phyloP scores from a whole-genome alignment of 441 rosid genomes.

The Flueggea neowawraea region DNA sequence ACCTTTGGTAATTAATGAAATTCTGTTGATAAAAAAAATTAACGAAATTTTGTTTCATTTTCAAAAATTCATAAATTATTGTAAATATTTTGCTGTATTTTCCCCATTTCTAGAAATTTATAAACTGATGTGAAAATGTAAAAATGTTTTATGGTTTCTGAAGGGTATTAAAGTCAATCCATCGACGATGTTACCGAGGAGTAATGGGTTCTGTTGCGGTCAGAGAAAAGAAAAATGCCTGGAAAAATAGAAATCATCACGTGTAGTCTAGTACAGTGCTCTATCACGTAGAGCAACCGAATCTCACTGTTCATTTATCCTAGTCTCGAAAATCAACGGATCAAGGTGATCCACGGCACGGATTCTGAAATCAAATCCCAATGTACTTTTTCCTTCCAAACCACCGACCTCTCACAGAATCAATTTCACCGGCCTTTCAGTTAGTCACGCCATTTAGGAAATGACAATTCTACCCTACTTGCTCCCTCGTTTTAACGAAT shows the following conservation, averaged over 20 bases:
- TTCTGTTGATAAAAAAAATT: no score
- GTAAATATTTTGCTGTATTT: no score
- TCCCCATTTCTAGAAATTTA: no score
- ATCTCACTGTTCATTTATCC: conserved; percentile 23
- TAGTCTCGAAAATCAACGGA: not conserved
- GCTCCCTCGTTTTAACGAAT: not conserved
- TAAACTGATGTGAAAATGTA: no score
- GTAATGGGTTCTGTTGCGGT: conserved; percentile 18
- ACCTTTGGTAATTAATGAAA: no score
- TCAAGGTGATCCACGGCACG: not conserved
- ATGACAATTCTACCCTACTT: conserved; percentile 18
- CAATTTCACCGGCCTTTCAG: conserved; percentile 27
- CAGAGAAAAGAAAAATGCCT: conserved; percentile 22
- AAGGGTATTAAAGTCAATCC: conserved; percentile 31
- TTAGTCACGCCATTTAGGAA: conserved; percentile 22
- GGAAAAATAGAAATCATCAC: conserved; percentile 27
- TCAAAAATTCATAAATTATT: no score
- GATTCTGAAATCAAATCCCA: conserved; percentile 13
- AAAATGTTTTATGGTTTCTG: not conserved
- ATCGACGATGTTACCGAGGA: conserved; percentile 23
- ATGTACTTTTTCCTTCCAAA: conserved; percentile 10
- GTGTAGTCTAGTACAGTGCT: conserved; percentile 13
- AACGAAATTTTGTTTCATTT: no score
- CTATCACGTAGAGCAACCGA: not conserved
- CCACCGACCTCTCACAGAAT: conserved; percentile 22